Evolutionary conservation across 108 stramenopile genomes (phyloP).

Genomic region (Phaeodactylum tricornutum): DNA sequence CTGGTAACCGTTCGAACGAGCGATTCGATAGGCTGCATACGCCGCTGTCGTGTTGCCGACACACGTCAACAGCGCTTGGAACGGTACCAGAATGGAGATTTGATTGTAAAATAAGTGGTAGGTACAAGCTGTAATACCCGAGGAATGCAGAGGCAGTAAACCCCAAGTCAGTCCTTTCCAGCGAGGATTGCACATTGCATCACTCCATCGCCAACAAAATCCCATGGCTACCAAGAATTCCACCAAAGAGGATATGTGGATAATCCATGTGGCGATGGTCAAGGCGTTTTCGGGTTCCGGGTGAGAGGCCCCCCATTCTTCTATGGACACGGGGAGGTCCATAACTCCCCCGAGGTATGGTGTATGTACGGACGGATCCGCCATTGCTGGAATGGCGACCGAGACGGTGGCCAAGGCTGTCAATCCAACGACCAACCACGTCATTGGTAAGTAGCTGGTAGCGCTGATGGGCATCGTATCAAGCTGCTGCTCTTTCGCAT

Average conservation of each 20-base stretch:
- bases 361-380: constrained; percentile 52
- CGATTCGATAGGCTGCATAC: constrained; percentile 61
- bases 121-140: constrained; percentile 87
- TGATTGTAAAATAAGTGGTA: constrained; percentile 90
- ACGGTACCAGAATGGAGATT: constrained; percentile 70
- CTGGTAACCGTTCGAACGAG: constrained; percentile 65
- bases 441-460: constrained; percentile 57
- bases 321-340: constrained; percentile 39
- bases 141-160: constrained; percentile 78
- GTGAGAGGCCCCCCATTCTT: constrained; percentile 20
- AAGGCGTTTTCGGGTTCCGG: constrained; percentile 51
- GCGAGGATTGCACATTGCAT: constrained; percentile 42
- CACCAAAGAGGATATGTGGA: constrained; percentile 78
- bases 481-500: constrained; percentile 34
- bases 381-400: constrained; percentile 46
- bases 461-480: constrained; percentile 39
- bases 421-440: constrained; percentile 37
- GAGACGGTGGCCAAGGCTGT: constrained; percentile 47
- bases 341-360: constrained; percentile 66
- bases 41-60: constrained; percentile 76
- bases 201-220: constrained; percentile 74
- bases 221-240: constrained; percentile 91
- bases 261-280: constrained; percentile 73
- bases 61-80: constrained; percentile 76
- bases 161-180: constrained; percentile 94